Evolutionary conservation across 139 green algal genomes (phyloP).

Genomic region (Asterochloris sp.): DNA sequence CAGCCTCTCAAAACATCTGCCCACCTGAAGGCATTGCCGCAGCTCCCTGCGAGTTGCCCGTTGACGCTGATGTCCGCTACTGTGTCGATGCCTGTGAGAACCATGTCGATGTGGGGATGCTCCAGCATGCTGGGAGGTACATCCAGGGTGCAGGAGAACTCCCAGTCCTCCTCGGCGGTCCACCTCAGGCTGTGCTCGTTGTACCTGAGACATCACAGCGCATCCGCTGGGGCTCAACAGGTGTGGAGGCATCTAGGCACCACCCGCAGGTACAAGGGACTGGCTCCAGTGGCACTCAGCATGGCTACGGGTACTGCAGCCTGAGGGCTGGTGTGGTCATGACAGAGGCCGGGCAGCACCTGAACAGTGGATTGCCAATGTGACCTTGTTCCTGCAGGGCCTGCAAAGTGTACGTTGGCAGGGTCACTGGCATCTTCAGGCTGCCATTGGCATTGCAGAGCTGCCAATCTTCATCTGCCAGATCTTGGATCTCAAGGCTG

Average conservation of each 20-base stretch:
- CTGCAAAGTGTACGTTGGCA: slow-evolving; percentile 12
- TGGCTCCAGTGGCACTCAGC: background rate
- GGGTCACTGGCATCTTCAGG: too few species aligned
- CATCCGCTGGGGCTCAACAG: background rate
- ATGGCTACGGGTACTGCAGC: too few species aligned
- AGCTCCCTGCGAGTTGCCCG: slow-evolving; percentile 9
- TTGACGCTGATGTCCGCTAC: slow-evolving; percentile 51
- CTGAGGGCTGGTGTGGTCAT: too few species aligned
- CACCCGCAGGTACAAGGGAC: too few species aligned
- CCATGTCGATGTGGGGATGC: slow-evolving; percentile 23
- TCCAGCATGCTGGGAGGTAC: background rate
- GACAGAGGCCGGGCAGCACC: background rate
- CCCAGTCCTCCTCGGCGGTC: slow-evolving; percentile 59
- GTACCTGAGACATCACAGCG: slow-evolving; percentile 33
- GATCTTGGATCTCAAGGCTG: too few species aligned
- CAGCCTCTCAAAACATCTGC: background rate
- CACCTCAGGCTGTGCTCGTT: slow-evolving; percentile 51
- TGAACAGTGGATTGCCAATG: background rate
- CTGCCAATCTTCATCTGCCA: too few species aligned
- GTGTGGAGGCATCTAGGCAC: background rate
- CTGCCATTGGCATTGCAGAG: too few species aligned
- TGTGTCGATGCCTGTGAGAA: slow-evolving; percentile 42
- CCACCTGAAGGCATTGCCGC: slow-evolving; percentile 48
- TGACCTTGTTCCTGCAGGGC: background rate
- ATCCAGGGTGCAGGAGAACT: slow-evolving; percentile 37